Evolutionary conservation across 345 rosid species (phyloP).

Genomic region (Lagerstroemia speciosa): DNA sequence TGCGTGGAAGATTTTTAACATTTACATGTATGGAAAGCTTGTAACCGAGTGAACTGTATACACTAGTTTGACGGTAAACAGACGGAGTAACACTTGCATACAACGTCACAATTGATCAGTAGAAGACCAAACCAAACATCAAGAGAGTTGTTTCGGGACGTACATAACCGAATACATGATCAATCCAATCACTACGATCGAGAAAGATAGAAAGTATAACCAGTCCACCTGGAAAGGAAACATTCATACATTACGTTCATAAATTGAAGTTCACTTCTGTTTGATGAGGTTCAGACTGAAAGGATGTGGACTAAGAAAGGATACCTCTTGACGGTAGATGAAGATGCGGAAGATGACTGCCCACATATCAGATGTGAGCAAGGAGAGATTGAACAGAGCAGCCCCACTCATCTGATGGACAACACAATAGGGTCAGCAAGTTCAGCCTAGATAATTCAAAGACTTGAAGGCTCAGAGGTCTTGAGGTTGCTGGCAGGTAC

Average conservation of each 20-base stretch:
- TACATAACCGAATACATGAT: slow-evolving; percentile 38
- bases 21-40: background rate
- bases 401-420: slow-evolving; percentile 44
- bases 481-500: background rate
- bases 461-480: background rate
- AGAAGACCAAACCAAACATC: background rate
- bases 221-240: slow-evolving; percentile 41
- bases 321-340: slow-evolving; percentile 35
- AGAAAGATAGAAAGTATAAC: slow-evolving; percentile 44
- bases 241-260: background rate
- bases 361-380: slow-evolving; percentile 62
- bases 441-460: background rate
- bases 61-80: background rate
- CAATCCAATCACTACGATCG: slow-evolving; percentile 29
- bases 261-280: background rate
- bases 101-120: background rate
- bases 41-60: background rate
- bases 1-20: background rate
- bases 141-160: slow-evolving; percentile 6
- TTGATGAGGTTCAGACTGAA: too few relatives aligned
- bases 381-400: slow-evolving; percentile 45
- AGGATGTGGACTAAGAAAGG: background rate
- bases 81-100: background rate
- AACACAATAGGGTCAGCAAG: background rate
- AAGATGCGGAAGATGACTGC: slow-evolving; percentile 31